These are phyloP conservation scores for Sarocladium strictum DNA, from an alignment of 2,329 filamentous ascomycete species.

Conservation along the genomic window DNA sequence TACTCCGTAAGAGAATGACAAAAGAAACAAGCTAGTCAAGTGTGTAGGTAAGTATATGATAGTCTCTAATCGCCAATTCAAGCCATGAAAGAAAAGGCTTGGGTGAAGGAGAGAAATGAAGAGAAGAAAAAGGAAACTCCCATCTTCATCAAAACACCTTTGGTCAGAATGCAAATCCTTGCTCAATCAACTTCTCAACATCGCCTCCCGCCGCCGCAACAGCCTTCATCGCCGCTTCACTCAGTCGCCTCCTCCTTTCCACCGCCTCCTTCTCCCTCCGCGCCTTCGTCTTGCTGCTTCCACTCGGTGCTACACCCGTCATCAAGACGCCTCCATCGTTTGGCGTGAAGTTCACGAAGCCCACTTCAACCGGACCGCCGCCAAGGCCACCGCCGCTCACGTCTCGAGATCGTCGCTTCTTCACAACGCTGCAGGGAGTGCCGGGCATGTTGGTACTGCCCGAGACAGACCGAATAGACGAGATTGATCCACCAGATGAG, in stretches of 20 bases:
- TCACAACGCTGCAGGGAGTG: slow-evolving; percentile 33
- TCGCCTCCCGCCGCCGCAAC: slow-evolving; percentile 68
- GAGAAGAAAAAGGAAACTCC: not conserved
- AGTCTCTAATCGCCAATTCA: not conserved
- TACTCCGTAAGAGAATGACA: not conserved
- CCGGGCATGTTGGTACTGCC: slow-evolving; percentile 30
- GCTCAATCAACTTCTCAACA: slow-evolving; percentile 44
- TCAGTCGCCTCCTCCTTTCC: slow-evolving; percentile 65
- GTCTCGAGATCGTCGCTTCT: slow-evolving; percentile 32
- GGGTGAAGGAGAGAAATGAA: not conserved
- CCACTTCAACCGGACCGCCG: slow-evolving; percentile 30
- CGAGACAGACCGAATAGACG: slow-evolving; percentile 29
- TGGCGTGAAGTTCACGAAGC: slow-evolving; percentile 89
- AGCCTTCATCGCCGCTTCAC: slow-evolving; percentile 62
- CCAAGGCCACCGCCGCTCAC: slow-evolving; percentile 17
- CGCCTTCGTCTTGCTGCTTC: slow-evolving; percentile 92
- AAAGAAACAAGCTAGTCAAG: not conserved
- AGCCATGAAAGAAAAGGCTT: not conserved
- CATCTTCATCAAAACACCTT: not conserved
- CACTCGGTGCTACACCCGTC: slow-evolving; percentile 84
- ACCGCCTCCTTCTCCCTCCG: slow-evolving; percentile 79
- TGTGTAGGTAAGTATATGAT: not conserved
- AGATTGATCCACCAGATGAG: slow-evolving; percentile 32
- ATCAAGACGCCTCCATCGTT: slow-evolving; percentile 73
- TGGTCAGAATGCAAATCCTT: slow-evolving; percentile 36